Evolutionary conservation across 2,329 filamentous ascomycete genomes (phyloP), one percentile per base, ranked within the genome.

Genomic region (Aspergillus pseudoviridinutans): DNA sequence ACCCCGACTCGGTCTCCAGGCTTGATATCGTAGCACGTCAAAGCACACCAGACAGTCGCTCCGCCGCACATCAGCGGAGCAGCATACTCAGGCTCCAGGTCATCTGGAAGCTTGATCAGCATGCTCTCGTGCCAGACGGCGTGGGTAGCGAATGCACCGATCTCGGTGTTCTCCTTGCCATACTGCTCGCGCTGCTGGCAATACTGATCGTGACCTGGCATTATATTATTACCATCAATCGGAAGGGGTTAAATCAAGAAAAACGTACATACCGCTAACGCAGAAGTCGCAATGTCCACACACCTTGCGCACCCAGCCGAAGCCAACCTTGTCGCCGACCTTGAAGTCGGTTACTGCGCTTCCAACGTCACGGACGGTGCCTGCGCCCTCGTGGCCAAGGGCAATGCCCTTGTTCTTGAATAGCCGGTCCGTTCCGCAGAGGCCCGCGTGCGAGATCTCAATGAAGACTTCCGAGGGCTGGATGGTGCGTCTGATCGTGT

Each of bases 301-400:
- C 20, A 63, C 42, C 41, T 59, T 54, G 49, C 69, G 67, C 17
- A 63, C 58, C 42, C 69, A 74, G 12, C 71, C 71, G 44, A 67
- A 71, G 35, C 71, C 72, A 3, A 68, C 71, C 17, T 65, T 63
- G 12, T 72, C 70, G 32, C 71, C 72, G 51, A 77, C 75, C 69
- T 81, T 80, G 53, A 83, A 64, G 14, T 71, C 60, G 49, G 72
- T 72, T 58, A 78, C 79, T 9, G 66, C 67, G 5, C 79, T 75
- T 2, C 81, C 81, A 27, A 77, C 59, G 20, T 72, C 70, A 55
- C 80, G 74, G 47, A 84, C 76, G 8, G 80, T 64, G 49, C 82
- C 82, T 42, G 78, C 76, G 53, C 81, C 82, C 65, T 84, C 82
- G 68, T 84, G 82, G 42, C 81, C 81, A 38, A 84, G 75, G 1